phyloP scores from a whole-genome alignment of 139 green algal species.

The Chlorella sp. region DNA sequence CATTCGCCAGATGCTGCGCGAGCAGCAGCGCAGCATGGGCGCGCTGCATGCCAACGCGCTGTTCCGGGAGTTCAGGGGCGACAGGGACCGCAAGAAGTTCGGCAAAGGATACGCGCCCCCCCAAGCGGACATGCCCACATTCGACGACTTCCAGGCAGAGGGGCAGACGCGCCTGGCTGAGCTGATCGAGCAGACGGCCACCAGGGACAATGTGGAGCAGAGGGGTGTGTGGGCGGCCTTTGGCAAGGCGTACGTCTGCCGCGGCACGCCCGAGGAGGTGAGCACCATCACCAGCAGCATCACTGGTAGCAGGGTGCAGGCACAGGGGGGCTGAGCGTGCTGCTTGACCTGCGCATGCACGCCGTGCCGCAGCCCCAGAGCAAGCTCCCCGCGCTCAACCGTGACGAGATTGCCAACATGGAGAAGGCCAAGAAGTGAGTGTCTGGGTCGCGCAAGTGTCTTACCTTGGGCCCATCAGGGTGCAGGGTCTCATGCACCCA shows the following conservation, averaged over 20 bases:
- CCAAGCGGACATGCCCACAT: background rate
- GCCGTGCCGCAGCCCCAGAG: slow-evolving; percentile 19
- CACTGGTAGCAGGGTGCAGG: no score
- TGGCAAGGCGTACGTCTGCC: slow-evolving; percentile 31
- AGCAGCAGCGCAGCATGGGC: slow-evolving; percentile 28
- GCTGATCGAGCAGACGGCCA: slow-evolving; percentile 32
- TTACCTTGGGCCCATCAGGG: background rate
- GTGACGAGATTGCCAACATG: slow-evolving; percentile 17
- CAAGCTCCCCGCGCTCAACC: slow-evolving; percentile 21
- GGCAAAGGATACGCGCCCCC: slow-evolving; percentile 26
- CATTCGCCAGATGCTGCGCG: slow-evolving; percentile 34
- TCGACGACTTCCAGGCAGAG: slow-evolving; percentile 38
- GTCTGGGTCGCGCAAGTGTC: background rate
- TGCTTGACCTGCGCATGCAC: background rate
- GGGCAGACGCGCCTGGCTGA: slow-evolving; percentile 39
- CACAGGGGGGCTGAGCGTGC: no score
- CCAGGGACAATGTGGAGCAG: slow-evolving; percentile 27
- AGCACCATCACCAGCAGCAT: background rate
- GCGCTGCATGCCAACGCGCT: slow-evolving; percentile 34
- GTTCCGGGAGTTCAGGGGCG: slow-evolving; percentile 36
- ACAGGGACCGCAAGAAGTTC: slow-evolving; percentile 15
- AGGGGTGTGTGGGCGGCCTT: slow-evolving; percentile 39
- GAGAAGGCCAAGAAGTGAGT: slow-evolving; percentile 18
- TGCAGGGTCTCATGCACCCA: background rate
- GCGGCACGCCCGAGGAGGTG: slow-evolving; percentile 26